Evolutionary conservation across 176 grass and related monocot species (phyloP), one percentile per base, ranked within the genome.

Genomic region (Secale cereale): DNA sequence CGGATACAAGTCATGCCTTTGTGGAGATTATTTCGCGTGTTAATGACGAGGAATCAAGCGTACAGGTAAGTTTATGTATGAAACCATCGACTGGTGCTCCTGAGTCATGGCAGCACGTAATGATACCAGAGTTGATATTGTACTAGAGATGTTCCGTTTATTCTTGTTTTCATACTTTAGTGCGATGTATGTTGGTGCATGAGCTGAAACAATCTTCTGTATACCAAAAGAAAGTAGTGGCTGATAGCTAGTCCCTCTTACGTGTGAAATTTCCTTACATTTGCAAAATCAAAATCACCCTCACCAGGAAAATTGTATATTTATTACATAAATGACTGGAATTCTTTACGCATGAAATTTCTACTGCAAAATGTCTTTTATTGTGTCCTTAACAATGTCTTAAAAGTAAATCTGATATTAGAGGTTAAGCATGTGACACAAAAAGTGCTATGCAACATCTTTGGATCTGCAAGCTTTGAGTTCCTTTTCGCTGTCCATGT

Each of bases 11-110:
- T 76, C 70, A 64, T 86, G 97, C 94, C 50, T 99, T 99, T 92
- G 94, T 92, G 35, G 94, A 96, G 91, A 99, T 99, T 41, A 95
- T 99, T 89, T 99, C 97, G 54, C 97, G 97, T 75, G 97, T 99
- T 86, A 99, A 94, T 76, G 97, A 99, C 54, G 97, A 99, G 57
- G 97, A 99, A 88, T 96, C 97, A 65, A 99, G 97, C 75, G 90
- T 99, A 86, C 97, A 99, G 97, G 97, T 96, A 74, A 86, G 70
- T 62, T 74, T 73, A 63, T 83, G 54, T 65, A 10, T 67, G 74
- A 78, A 74, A 66, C 2, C 4, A 80, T 57, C 62, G 7, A 39
- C n/a, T 3, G 33, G 59, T 65, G 75, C 63, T 74, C 56, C 48
- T 69, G 25, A 48, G 45, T 31, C 31, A 48, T 74, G 56, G 28